phyloP scores from a whole-genome alignment of 1,139 yeast species.

The Kodamaea ohmeri region DNA sequence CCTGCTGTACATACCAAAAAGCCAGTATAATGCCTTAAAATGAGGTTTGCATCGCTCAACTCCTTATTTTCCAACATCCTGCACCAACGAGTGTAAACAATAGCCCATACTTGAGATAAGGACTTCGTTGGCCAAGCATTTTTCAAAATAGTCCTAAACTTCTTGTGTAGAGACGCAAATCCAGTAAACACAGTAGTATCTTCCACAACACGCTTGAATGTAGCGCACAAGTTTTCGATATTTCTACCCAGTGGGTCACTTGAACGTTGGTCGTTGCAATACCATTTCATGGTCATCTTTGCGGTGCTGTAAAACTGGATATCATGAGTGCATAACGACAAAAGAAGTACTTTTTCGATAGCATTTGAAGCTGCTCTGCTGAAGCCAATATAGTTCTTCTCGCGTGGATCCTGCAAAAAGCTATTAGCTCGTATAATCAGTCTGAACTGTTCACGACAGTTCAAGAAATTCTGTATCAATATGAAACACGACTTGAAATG shows the following conservation, averaged over 20 bases:
- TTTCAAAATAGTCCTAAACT: constrained; percentile 54
- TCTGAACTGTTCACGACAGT: constrained; percentile 23
- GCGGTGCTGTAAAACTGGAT: constrained; percentile 55
- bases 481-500: constrained; percentile 39
- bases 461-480: constrained; percentile 34
- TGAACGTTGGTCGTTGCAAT: constrained; percentile 18
- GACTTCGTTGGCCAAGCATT: constrained; percentile 61
- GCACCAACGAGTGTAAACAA: constrained; percentile 58
- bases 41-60: constrained; percentile 34
- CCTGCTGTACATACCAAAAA: constrained; percentile 61
- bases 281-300: constrained; percentile 46
- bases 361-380: constrained; percentile 24
- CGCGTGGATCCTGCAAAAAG: constrained; percentile 23
- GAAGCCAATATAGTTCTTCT: constrained; percentile 19
- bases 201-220: constrained; percentile 50
- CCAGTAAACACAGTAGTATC: constrained; percentile 69
- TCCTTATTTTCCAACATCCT: constrained; percentile 27
- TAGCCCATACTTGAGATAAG: constrained; percentile 58
- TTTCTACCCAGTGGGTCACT: constrained; percentile 6
- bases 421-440: constrained; percentile 23
- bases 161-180: constrained; percentile 72
- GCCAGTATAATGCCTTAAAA: constrained; percentile 62
- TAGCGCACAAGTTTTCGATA: constrained; percentile 30
- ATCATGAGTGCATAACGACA: constrained; percentile 57
- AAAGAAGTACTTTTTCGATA: constrained; percentile 46